Percentiles rank a stretch among this genome's conserved stretches.
These are phyloP conservation scores for Athelia sp. DNA, from an alignment of 1,284 basidiomycete genomes.

Conservation along the genomic window DNA sequence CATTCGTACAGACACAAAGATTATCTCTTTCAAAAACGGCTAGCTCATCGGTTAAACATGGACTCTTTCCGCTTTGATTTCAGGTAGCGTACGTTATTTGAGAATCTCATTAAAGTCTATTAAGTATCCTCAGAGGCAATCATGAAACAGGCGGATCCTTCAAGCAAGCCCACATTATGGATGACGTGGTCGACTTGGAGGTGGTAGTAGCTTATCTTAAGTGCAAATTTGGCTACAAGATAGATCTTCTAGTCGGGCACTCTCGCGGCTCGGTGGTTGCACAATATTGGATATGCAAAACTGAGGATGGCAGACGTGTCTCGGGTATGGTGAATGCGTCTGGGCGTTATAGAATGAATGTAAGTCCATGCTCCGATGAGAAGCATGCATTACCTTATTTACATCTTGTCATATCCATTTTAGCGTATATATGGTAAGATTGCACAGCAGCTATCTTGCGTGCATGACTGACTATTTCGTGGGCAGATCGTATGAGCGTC, in stretches of 20 bases:
- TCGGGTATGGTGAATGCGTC: conserved; percentile 65
- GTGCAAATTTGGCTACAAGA: conserved; percentile 51
- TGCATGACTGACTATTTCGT: conserved; percentile 4
- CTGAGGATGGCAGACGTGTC: conserved; percentile 48
- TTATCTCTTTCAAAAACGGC: conserved; percentile 75
- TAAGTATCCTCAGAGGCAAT: conserved; percentile 49
- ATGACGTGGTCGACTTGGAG: conserved; percentile 61
- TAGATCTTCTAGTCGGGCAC: conserved; percentile 68
- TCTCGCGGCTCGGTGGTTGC: conserved; percentile 68
- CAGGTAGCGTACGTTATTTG: conserved; percentile 43
- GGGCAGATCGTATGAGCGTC: conserved; percentile 17
- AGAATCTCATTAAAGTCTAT: neutral
- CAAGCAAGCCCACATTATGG: conserved; percentile 47
- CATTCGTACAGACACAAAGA: conserved; percentile 63
- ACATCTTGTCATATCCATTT: neutral
- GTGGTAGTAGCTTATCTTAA: conserved; percentile 61
- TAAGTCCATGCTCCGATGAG: conserved; percentile 26
- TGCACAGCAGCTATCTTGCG: neutral
- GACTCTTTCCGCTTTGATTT: conserved; percentile 87
- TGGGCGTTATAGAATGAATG: conserved; percentile 70
- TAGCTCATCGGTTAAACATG: conserved; percentile 60
- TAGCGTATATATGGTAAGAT: neutral
- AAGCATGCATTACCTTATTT: neutral
- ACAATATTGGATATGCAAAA: conserved; percentile 60
- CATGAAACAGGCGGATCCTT: conserved; percentile 70